Evolutionary conservation across 345 rosid genomes (phyloP).

Genomic region (Boechera retrofracta): DNA sequence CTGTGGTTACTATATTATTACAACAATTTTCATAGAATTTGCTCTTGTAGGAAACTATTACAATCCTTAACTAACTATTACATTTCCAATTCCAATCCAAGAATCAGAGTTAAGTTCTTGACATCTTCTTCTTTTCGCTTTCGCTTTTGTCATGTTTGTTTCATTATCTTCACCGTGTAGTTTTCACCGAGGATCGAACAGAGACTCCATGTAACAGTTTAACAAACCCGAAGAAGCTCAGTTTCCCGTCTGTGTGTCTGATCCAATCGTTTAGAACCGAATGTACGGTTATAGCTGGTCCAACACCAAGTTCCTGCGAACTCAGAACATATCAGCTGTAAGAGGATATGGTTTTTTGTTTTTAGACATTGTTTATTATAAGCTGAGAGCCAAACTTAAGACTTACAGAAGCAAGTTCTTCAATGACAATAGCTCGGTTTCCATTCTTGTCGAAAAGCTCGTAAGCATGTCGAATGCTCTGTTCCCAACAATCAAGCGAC

Average conservation of each 20-base stretch:
- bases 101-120: conserved; percentile 21
- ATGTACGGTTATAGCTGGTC: conserved; percentile 82
- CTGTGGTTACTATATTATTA: conserved; percentile 10
- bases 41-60: conserved; percentile 8
- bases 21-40: neutral
- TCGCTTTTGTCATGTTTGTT: conserved; percentile 7
- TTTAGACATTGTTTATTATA: neutral
- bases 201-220: conserved; percentile 78
- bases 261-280: conserved; percentile 90
- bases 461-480: conserved; percentile 72
- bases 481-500: conserved; percentile 84
- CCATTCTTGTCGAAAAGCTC: conserved; percentile 86
- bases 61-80: neutral
- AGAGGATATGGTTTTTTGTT: neutral
- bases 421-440: conserved; percentile 79
- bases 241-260: conserved; percentile 83
- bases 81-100: conserved; percentile 32
- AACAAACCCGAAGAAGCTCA: conserved; percentile 85
- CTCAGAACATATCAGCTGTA: conserved; percentile 1
- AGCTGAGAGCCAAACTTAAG: neutral
- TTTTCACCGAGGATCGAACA: too few species aligned
- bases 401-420: conserved; percentile 94
- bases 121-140: neutral
- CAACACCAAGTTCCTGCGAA: conserved; percentile 92
- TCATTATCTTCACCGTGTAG: conserved; percentile 17